Conservation (phyloP, 2,329 filamentous ascomycete genomes). For the Niveomyces coronatus region DNA sequence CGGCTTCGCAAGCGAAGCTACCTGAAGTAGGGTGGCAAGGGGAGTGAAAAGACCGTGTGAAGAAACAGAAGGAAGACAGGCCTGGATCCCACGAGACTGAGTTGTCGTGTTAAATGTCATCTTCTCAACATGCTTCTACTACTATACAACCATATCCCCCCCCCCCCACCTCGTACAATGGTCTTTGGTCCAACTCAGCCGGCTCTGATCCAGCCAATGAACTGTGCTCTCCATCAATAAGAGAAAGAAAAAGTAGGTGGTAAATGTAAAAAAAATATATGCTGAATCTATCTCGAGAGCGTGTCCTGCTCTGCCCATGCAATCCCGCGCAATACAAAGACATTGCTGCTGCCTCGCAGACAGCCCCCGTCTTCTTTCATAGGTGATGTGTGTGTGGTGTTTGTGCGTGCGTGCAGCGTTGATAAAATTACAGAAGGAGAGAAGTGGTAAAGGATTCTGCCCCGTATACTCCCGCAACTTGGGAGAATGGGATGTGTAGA, state of each 20-base stretch:
- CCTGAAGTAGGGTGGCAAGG: background rate
- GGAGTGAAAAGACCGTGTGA: too few relatives aligned
- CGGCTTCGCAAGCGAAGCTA: background rate
- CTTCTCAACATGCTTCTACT: slow-evolving; percentile 8
- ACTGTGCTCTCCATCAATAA: too few relatives aligned
- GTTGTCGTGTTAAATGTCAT: slow-evolving; percentile 2
- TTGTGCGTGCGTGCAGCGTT: too few relatives aligned
- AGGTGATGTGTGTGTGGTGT: background rate
- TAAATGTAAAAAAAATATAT: slow-evolving; percentile 3
- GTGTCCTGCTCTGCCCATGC: slow-evolving; percentile 8
- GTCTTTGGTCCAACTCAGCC: slow-evolving; percentile 1
- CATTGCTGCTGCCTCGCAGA: slow-evolving; percentile 5
- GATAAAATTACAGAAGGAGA: slow-evolving; percentile 8
- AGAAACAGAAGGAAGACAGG: too few relatives aligned
- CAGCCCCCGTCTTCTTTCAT: slow-evolving; percentile 7
- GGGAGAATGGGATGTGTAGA: too few relatives aligned
- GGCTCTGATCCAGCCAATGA: too few relatives aligned
- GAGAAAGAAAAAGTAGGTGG: too few relatives aligned
- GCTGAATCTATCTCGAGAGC: slow-evolving; percentile 8
- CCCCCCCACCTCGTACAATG: slow-evolving; percentile 6
- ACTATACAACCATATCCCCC: slow-evolving; percentile 7
- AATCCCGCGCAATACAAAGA: slow-evolving; percentile 6
- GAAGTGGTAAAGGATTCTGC: background rate
- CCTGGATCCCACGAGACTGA: background rate
- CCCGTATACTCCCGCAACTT: background rate